Evolutionary conservation across 306 rosid genomes (phyloP).

Genomic region (Argentina anserina): DNA sequence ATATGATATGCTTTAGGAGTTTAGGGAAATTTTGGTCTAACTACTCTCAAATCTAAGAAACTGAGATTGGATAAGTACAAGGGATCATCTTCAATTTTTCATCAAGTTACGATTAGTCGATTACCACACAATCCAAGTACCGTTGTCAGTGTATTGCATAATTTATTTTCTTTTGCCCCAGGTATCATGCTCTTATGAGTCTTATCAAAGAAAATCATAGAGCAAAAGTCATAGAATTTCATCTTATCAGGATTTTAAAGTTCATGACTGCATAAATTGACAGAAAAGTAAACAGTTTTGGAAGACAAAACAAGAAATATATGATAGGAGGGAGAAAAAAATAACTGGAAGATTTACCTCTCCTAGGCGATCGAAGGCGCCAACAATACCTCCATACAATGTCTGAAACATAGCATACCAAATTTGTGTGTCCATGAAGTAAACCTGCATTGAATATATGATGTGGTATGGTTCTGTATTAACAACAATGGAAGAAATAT

Average conservation of each 20-base stretch:
- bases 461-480: constrained; percentile 18
- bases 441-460: constrained; percentile 56
- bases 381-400: constrained; percentile 78
- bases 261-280: constrained; percentile 3
- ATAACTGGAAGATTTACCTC: constrained; percentile 51
- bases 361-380: constrained; percentile 96
- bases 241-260: background rate
- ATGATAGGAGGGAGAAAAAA: constrained; percentile 6
- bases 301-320: background rate
- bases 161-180: background rate
- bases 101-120: background rate
- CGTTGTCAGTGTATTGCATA: background rate
- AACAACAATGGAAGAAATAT: constrained; percentile 8
- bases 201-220: background rate
- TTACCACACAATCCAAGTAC: constrained; percentile 1
- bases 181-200: background rate
- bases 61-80: background rate
- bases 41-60: background rate
- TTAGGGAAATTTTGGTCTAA: background rate
- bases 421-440: constrained; percentile 97
- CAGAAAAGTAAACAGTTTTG: background rate
- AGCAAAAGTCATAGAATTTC: background rate
- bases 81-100: background rate
- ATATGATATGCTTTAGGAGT: background rate
- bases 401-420: constrained; percentile 91